phyloP scores from a whole-genome alignment of 768 basidiomycete species.

The Kwoniella shandongensis region DNA sequence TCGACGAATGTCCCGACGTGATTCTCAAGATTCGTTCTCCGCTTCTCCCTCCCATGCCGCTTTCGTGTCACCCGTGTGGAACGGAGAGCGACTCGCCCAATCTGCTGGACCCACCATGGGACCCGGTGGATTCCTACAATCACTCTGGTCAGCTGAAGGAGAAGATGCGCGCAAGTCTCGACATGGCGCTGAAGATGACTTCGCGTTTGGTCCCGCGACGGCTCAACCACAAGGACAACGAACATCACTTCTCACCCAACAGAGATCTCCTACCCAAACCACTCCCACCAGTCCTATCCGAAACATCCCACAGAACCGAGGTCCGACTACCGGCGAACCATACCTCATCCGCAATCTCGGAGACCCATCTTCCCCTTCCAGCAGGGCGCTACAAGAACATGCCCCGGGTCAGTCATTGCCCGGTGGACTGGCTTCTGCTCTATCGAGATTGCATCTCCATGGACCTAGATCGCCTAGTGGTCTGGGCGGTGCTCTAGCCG shows the following conservation, averaged over 20 bases:
- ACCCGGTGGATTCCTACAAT: slow-evolving; percentile 43
- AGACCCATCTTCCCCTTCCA: slow-evolving; percentile 53
- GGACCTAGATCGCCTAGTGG: slow-evolving; percentile 18
- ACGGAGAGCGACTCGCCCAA: slow-evolving; percentile 45
- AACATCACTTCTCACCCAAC: slow-evolving; percentile 38
- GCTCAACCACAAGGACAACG: slow-evolving; percentile 17
- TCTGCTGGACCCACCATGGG: slow-evolving; percentile 49
- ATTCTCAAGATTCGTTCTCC: slow-evolving; percentile 41
- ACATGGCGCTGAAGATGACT: slow-evolving; percentile 3
- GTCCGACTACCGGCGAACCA: slow-evolving; percentile 2
- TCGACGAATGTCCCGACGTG: slow-evolving; percentile 62
- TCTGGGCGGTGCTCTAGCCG: slow-evolving; percentile 6
- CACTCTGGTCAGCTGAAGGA: slow-evolving; percentile 69
- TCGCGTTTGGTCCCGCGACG: slow-evolving; percentile 29
- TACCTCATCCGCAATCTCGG: slow-evolving; percentile 23
- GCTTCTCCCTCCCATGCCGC: slow-evolving; percentile 10
- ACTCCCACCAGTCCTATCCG: slow-evolving; percentile 8
- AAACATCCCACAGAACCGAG: slow-evolving; percentile 21
- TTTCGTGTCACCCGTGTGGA: slow-evolving; percentile 5
- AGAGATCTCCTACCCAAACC: slow-evolving; percentile 23
- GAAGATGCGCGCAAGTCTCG: slow-evolving; percentile 32
- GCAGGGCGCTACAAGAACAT: slow-evolving; percentile 75
- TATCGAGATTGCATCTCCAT: slow-evolving; percentile 81
- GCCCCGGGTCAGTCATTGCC: slow-evolving; percentile 89
- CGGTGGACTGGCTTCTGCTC: slow-evolving; percentile 86